phyloP scores from a whole-genome alignment of 371 early-diverging fungal species.

The Mucor circinelloides region DNA sequence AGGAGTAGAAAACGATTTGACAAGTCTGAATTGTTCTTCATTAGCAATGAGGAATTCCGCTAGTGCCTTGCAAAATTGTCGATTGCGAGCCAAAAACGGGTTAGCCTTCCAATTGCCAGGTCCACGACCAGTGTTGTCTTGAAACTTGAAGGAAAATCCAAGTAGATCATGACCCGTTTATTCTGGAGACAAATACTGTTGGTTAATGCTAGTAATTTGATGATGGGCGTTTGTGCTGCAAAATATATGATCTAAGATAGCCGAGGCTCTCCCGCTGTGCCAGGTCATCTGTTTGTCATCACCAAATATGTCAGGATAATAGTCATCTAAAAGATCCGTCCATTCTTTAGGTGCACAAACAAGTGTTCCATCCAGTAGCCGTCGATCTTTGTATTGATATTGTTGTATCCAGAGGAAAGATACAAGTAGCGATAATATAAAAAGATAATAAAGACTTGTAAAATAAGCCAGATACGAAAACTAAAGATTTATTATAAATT shows the following conservation, averaged over 20 bases:
- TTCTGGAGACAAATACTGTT: not conserved
- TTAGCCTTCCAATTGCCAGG: not conserved
- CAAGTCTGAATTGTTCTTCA: not conserved
- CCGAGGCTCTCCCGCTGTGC: not conserved
- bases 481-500: too few species aligned
- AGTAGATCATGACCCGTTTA: slow-evolving; percentile 4
- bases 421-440: too few species aligned
- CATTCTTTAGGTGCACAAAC: not conserved
- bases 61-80: not conserved
- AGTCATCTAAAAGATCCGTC: not conserved
- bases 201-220: not conserved
- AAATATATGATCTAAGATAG: not conserved
- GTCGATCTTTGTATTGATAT: not conserved
- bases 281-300: not conserved
- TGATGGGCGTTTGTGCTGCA: not conserved
- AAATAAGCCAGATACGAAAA: too few species aligned
- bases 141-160: not conserved
- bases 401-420: too few species aligned
- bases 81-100: not conserved
- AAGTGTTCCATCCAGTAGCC: not conserved
- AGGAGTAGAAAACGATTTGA: not conserved
- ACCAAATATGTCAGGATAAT: not conserved
- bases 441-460: too few species aligned
- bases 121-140: not conserved
- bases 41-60: not conserved